Base-by-base conservation (phyloP, 2,329 filamentous ascomycete genomes). In the Microdochium bolleyi region DNA sequence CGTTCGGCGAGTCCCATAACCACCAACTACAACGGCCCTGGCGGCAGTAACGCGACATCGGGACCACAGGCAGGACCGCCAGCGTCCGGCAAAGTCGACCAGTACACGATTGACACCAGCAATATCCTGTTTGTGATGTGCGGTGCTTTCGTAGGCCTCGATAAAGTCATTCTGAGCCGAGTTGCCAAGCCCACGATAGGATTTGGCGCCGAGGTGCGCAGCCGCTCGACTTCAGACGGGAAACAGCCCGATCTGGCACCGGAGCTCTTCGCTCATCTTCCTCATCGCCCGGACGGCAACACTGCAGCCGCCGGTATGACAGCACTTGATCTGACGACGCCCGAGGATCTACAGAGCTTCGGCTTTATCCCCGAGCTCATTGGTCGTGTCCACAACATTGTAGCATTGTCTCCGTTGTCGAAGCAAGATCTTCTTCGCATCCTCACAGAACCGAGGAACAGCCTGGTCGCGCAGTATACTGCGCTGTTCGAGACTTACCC, bases 71-170 rank as follows among this genome's bases (percentile, higher is more conserved):
- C 71, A 2, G 62, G 68, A 3, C 76, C 77, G 0, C 72, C 65
- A 9, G 48, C 76, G 0, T 62, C 72, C 1, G 73, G 73, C 30
- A 82, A 81, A 59, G 73, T 78, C 9, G 80, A 84, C 51, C 82
- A 85, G 62, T 85, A 81, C 64, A 84, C 89, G 53, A 85, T 96
- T 54, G 88, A 94, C 61, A 99, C 94, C 0, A 92, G 91, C 58
- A 96, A 97, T 61, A 97, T 99, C 55, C 80, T 99, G 25, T 99
- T 99, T 71, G 91, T 99, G 44, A 96, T 94, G 67, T 95, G 92
- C 13, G 94, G 94, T 19, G 94, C 94, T 19, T 99, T 99, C 65
- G 88, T 95, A 34, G 92, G 92, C 2, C 76, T 97, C 1, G 89
- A 96, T 63, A 96, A 95, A 66, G 80, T 87, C 32, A 82, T 99